Evolutionary conservation across 1,284 basidiomycete genomes (phyloP), one percentile per base, ranked within the genome.

Genomic region (Sporisorium sorghi): DNA sequence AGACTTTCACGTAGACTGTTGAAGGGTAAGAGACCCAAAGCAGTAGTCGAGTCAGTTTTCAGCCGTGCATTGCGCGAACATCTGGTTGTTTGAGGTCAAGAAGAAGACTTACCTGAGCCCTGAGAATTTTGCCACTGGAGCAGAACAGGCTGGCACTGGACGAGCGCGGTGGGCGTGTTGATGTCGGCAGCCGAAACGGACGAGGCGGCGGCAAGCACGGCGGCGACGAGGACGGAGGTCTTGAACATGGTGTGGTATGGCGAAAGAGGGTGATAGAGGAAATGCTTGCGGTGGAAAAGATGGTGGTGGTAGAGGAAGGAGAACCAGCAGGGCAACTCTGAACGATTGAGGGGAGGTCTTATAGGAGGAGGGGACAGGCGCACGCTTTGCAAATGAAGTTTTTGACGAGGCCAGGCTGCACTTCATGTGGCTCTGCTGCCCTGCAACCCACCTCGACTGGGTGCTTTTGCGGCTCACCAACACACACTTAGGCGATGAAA

Each of bases 61-160:
- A 30, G 14, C 17, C 32, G 39, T 26, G 40, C 30, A 15, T 33
- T 39, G 12, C 35, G n/a, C 14, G 7, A 17, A 24, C 11, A 23
- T 19, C 5, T 39, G 26, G n/a, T n/a, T n/a, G n/a, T n/a, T n/a
- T n/a, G n/a, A n/a, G n/a, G n/a, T n/a, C n/a, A n/a, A n/a, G n/a
- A n/a, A n/a, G n/a, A n/a, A n/a, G 11, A 73, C 71, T 61, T 58
- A 73, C 71, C 54, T 42, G 58, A 53, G 35, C 72, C 73, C 48
- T 58, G 54, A 44, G 63, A 70, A 32, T 63, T 64, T 12, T 43
- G n/a, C 75, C 75, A 81, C 44, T 49, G 53, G 47, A 81, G 50
- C 3, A 55, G 54, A 35, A 68, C 55, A 48, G 75, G 72, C 64
- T 73, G 73, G 62, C 79, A 81, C 65, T 78, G 64, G 43, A 62